phyloP scores from a whole-genome alignment of 2,329 filamentous ascomycete species.

The Sarocladiaceae sp. region DNA sequence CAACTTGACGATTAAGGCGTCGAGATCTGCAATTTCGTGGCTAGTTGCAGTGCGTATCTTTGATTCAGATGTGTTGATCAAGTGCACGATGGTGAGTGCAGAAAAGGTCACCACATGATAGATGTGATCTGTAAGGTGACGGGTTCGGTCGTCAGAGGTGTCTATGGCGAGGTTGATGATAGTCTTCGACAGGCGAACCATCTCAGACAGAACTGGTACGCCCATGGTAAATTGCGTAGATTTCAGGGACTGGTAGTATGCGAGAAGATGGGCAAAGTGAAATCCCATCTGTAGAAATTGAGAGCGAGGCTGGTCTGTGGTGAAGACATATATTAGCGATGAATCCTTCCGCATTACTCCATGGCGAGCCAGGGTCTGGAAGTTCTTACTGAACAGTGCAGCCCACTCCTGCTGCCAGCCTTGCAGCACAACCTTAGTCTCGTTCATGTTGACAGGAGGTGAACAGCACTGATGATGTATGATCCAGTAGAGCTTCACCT shows the following conservation, averaged over 20 bases:
- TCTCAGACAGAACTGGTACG: slow-evolving; percentile 16
- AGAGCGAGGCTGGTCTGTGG: slow-evolving; percentile 23
- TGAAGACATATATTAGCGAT: too few relatives aligned
- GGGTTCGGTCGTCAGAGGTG: slow-evolving; percentile 22
- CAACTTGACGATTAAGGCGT: slow-evolving; percentile 15
- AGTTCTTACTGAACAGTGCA: slow-evolving; percentile 17
- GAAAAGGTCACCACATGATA: slow-evolving; percentile 24
- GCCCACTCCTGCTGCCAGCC: slow-evolving; percentile 20
- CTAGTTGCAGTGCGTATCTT: slow-evolving; percentile 12
- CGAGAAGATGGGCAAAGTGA: slow-evolving; percentile 22
- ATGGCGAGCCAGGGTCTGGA: too few relatives aligned
- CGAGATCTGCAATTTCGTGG: slow-evolving; percentile 15
- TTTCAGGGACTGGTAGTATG: slow-evolving; percentile 19
- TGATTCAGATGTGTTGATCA: slow-evolving; percentile 19
- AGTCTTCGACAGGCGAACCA: slow-evolving; percentile 17
- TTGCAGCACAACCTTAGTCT: slow-evolving; percentile 14
- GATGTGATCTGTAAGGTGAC: slow-evolving; percentile 24
- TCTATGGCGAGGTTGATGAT: slow-evolving; percentile 25
- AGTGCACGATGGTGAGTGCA: slow-evolving; percentile 18
- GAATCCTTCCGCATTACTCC: too few relatives aligned
- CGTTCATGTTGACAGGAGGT: slow-evolving; percentile 11
- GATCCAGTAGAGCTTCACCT: slow-evolving; percentile 23
- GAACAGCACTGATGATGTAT: slow-evolving; percentile 18
- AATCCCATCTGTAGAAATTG: slow-evolving; percentile 26
- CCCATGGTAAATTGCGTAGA: slow-evolving; percentile 14